phyloP scores from a whole-genome alignment of 148 eudicot species.

The Drosera capensis region DNA sequence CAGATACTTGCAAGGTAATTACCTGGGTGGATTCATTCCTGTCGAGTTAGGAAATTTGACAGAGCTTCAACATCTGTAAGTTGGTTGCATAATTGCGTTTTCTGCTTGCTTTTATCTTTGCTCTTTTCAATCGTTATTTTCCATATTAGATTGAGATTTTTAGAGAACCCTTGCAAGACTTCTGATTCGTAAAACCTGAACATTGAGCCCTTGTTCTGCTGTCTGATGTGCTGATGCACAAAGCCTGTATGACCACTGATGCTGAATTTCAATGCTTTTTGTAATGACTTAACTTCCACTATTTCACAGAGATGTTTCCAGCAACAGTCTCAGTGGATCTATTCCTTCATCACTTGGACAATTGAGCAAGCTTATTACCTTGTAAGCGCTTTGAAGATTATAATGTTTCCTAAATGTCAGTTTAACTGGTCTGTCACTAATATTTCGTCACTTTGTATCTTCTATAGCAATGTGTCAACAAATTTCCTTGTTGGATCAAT shows the following conservation, averaged over 20 bases:
- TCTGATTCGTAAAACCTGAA: too few relatives aligned
- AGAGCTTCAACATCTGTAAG: conserved; percentile 75
- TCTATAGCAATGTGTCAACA: conserved; percentile 73
- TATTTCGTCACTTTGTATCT: conserved; percentile 6
- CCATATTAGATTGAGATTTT: too few relatives aligned
- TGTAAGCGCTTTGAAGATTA: conserved; percentile 41
- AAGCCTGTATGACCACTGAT: neutral
- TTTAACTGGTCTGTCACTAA: neutral
- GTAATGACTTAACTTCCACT: conserved; percentile 5
- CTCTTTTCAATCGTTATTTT: neutral
- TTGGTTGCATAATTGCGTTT: conserved; percentile 3
- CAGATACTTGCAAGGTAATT: conserved; percentile 89
- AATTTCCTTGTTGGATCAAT: conserved; percentile 76
- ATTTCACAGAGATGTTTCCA: conserved; percentile 66
- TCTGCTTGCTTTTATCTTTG: conserved; percentile 2
- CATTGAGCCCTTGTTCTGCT: too few relatives aligned
- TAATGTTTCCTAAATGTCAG: neutral
- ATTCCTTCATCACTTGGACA: conserved; percentile 79
- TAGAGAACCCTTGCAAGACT: too few relatives aligned
- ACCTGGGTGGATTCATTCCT: conserved; percentile 64
- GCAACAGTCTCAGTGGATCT: conserved; percentile 69
- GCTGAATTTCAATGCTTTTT: neutral
- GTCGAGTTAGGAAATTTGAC: conserved; percentile 67
- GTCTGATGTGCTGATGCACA: too few relatives aligned
- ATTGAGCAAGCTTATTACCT: conserved; percentile 40